Evolutionary conservation across 1,284 basidiomycete species (phyloP).

Genomic region (Trametes pubescens): DNA sequence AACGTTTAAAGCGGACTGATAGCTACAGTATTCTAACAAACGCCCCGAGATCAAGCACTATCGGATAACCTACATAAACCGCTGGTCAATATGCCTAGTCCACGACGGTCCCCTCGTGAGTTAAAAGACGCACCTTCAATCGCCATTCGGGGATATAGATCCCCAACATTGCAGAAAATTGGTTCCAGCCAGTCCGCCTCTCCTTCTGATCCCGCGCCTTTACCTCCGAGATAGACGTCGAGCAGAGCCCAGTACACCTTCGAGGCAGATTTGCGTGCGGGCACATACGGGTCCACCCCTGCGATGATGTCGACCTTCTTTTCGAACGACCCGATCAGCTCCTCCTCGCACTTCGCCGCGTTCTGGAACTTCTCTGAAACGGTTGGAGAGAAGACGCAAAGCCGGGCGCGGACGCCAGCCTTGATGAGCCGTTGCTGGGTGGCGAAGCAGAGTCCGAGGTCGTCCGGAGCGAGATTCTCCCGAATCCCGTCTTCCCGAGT

Average conservation of each 20-base stretch:
- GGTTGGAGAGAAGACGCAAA: not conserved
- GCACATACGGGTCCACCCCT: not conserved
- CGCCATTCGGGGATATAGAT: too few species aligned
- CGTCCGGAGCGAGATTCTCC: constrained; percentile 4
- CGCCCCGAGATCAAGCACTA: too few species aligned
- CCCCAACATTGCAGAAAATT: not conserved
- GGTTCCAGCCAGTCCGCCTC: constrained; percentile 1
- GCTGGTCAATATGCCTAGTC: too few species aligned
- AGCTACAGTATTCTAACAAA: too few species aligned
- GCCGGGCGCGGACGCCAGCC: constrained; percentile 3
- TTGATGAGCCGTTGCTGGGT: not conserved
- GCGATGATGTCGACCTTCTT: not conserved
- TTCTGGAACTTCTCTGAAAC: not conserved
- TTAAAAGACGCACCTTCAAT: too few species aligned
- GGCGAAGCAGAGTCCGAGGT: constrained; percentile 13
- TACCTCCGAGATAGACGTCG: not conserved
- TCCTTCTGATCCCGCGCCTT: constrained; percentile 4
- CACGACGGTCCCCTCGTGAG: too few species aligned
- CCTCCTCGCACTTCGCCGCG: not conserved
- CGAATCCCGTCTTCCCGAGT: constrained; percentile 6
- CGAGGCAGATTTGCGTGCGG: not conserved
- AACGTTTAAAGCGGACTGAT: too few species aligned
- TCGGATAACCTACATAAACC: too few species aligned
- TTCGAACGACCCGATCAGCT: not conserved
- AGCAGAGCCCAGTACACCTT: not conserved